Conservation (phyloP, 164 flowering plant species). For the Vitis amurensis region DNA sequence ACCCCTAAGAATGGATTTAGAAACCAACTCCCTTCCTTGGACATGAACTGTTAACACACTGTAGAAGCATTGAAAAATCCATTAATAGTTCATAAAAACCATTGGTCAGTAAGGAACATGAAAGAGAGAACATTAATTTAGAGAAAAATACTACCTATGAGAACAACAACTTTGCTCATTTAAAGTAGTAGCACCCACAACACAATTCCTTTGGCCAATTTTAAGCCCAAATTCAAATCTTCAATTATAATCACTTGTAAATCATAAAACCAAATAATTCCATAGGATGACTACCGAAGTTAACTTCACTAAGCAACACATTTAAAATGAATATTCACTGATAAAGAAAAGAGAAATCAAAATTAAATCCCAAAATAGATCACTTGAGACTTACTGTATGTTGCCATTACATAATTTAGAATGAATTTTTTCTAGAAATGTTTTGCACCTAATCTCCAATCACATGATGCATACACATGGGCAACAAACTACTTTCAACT, state of each 20-base stretch:
- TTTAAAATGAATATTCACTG: too few species aligned
- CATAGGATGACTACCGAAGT: neutral
- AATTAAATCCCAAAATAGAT: neutral
- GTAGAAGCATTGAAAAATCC: conserved; percentile 12
- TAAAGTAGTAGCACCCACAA: conserved; percentile 88
- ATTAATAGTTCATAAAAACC: neutral
- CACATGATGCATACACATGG: conserved; percentile 36
- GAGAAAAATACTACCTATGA: conserved; percentile 58
- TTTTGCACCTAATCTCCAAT: conserved; percentile 53
- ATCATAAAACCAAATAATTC: neutral
- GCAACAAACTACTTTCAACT: neutral
- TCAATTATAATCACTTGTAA: conserved; percentile 19
- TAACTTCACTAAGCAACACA: too few species aligned
- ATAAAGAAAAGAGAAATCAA: neutral
- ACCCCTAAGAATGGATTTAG: conserved; percentile 65
- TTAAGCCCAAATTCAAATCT: conserved; percentile 87
- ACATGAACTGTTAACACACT: conserved; percentile 88
- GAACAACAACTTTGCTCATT: conserved; percentile 93
- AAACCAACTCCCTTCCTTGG: conserved; percentile 68
- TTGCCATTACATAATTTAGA: conserved; percentile 64
- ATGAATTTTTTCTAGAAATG: conserved; percentile 47
- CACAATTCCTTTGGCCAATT: conserved; percentile 79
- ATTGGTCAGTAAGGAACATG: neutral
- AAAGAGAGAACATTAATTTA: neutral
- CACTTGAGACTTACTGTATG: conserved; percentile 70